A percentile compares a stretch with the other conserved stretches of the same genome.
Evolutionary conservation across 2,329 filamentous ascomycete genomes (phyloP).

Genomic region (Ophiognomonia clavigignenti-juglandacearum): DNA sequence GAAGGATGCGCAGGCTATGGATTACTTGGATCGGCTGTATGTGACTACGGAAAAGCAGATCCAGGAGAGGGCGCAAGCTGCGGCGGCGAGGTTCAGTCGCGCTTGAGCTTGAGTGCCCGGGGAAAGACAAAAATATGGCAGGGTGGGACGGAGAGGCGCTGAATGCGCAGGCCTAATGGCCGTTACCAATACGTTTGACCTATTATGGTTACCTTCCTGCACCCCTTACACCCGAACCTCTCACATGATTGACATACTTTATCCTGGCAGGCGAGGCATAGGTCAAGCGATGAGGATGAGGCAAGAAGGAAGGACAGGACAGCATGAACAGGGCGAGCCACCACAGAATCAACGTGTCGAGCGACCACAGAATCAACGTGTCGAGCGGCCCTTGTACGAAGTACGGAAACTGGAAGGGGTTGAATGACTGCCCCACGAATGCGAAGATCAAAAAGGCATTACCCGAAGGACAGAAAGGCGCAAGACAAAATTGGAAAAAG

Average conservation of each 20-base stretch:
- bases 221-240: too few relatives aligned
- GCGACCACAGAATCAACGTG: too few relatives aligned
- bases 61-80: slow-evolving; percentile 54
- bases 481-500: too few relatives aligned
- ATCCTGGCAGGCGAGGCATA: too few relatives aligned
- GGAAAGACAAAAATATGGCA: not conserved
- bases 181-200: too few relatives aligned
- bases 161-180: too few relatives aligned
- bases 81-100: slow-evolving; percentile 34
- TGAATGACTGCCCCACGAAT: too few relatives aligned
- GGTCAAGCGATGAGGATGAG: too few relatives aligned
- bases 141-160: not conserved
- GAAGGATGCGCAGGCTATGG: slow-evolving; percentile 79
- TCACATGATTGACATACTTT: too few relatives aligned
- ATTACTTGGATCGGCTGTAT: slow-evolving; percentile 76
- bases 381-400: not conserved
- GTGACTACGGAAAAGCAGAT: slow-evolving; percentile 76
- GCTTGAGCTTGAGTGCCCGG: slow-evolving; percentile 11
- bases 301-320: too few relatives aligned
- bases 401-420: not conserved
- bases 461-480: not conserved
- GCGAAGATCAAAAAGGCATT: not conserved
- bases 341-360: too few relatives aligned
- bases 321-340: not conserved
- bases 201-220: too few relatives aligned